These are phyloP conservation scores for Citrus sinensis DNA, from an alignment of 345 rosid species.

Conservation along the genomic window DNA sequence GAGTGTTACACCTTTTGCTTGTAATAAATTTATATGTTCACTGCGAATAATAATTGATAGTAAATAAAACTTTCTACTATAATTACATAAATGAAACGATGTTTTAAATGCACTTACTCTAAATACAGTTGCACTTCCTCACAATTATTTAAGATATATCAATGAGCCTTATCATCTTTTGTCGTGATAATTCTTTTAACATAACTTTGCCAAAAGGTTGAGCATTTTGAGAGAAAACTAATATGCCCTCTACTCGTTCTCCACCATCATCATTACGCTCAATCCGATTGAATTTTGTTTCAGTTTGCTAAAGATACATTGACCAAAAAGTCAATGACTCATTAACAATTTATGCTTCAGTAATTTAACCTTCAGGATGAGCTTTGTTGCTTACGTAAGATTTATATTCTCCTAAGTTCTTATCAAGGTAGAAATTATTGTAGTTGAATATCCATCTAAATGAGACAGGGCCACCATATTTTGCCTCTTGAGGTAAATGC, in stretches of 20 bases:
- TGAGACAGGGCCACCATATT: background rate
- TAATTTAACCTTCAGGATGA: background rate
- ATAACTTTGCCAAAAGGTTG: background rate
- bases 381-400: no score
- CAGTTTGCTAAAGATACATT: no score
- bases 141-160: no score
- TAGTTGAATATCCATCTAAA: no score
- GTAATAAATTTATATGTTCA: background rate
- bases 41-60: background rate
- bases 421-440: background rate
- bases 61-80: background rate
- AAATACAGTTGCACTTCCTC: background rate
- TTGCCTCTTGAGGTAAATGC: background rate
- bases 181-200: background rate
- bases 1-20: background rate
- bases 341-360: no score
- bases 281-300: background rate
- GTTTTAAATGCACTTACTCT: background rate
- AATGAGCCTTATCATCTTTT: background rate
- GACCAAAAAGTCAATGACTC: background rate
- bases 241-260: background rate
- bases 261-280: background rate
- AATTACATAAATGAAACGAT: background rate
- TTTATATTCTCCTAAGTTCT: background rate
- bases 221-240: background rate